phyloP scores from a whole-genome alignment of 2,329 filamentous ascomycete genomes.

The Penicillium sp. region DNA sequence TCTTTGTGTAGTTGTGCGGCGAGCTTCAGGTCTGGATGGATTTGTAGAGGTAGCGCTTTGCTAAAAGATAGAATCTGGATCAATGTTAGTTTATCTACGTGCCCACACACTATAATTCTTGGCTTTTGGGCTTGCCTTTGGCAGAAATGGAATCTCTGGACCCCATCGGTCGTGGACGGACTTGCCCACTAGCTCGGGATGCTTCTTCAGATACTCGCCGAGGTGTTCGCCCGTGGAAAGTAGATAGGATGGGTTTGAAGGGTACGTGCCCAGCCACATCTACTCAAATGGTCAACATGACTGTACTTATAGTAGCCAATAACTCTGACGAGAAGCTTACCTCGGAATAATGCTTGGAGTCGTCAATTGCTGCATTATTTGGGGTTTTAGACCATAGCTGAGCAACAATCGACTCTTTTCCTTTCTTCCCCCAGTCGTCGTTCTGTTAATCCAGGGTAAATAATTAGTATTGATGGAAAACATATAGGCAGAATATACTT shows the following conservation, averaged over 20 bases:
- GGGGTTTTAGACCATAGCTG: slow-evolving; percentile 65
- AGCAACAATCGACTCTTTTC: slow-evolving; percentile 65
- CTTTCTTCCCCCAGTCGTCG: slow-evolving; percentile 71
- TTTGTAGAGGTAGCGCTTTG: slow-evolving; percentile 72
- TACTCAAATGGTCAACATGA: slow-evolving; percentile 15
- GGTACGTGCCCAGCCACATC: slow-evolving; percentile 79
- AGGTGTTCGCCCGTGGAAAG: slow-evolving; percentile 63
- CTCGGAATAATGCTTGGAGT: slow-evolving; percentile 64
- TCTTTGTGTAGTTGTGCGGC: slow-evolving; percentile 63
- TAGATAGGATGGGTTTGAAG: slow-evolving; percentile 65
- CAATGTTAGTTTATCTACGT: not conserved
- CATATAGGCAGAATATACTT: slow-evolving; percentile 3
- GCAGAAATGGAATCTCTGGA: slow-evolving; percentile 67
- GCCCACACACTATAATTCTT: not conserved
- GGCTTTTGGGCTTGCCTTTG: slow-evolving; percentile 54
- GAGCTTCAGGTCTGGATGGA: slow-evolving; percentile 70
- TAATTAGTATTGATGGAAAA: slow-evolving; percentile 1
- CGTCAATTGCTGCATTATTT: slow-evolving; percentile 63
- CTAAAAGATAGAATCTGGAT: slow-evolving; percentile 66
- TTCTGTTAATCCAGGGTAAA: slow-evolving; percentile 40
- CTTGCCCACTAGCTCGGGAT: slow-evolving; percentile 64
- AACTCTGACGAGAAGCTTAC: slow-evolving; percentile 31
- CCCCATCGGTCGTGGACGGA: slow-evolving; percentile 62
- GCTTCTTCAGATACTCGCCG: slow-evolving; percentile 63
- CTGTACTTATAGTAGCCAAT: not conserved